Base-by-base conservation (phyloP, 345 rosid genomes). In the Triadica sebifera region DNA sequence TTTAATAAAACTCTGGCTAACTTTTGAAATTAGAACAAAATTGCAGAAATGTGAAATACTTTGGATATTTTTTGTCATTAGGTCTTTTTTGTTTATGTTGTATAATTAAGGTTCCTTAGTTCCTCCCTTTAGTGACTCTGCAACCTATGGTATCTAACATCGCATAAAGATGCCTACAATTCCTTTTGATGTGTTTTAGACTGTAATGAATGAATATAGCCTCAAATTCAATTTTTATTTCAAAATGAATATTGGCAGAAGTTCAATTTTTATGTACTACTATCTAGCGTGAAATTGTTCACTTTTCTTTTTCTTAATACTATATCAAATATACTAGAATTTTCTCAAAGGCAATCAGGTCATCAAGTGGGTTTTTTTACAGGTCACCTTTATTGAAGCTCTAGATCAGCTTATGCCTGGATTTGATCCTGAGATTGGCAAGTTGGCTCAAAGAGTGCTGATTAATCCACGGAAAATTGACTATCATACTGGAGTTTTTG, bases 321-420 rank as follows among this genome's bases (percentile, higher is more conserved):
- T 39, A 20, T 49, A 56, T 58, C 29, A 20, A 25, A 45, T 55
- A 61, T 51, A 25, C n/a, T 5, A 10, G 46, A 53, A 16, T 59
- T 81, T 38, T 13, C 16, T 12, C 46, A 11, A 61, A 67, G 12
- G 69, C 67, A 69, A 73, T 50, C 50, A 38, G 68, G 6, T 71
- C 51, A 65, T 79, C 25, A 53, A 71, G 43, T 70, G 56, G 24
- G 15, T 49, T 66, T 65, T 29, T 74, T 0, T 80, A 78, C 88
- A 95, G 99, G 99, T 93, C 67, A 95, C 99, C 52, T 95, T 95
- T 75, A 69, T 95, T 77, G 99, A 95, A 87, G 99, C 98, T 50
- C 78, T 95, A 71, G 98, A 95, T 85, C 98, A 93, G 85, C 89
- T 95, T 45, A 95, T 95, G 99, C 99, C 99, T 75, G 98, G 99